Conservation (phyloP, 441 rosid species). For the Sinapis alba region DNA sequence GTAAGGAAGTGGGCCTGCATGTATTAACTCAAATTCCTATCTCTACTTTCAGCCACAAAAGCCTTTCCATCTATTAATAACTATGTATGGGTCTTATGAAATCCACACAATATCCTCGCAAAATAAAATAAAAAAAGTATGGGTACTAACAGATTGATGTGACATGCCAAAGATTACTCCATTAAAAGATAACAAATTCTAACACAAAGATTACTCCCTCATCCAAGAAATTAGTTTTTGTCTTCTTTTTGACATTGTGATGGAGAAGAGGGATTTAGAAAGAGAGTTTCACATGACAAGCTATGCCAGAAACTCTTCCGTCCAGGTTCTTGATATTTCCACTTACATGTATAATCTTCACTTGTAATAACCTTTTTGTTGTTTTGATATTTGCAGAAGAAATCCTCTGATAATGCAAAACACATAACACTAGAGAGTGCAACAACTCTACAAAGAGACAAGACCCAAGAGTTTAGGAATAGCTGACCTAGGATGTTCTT, state of each 20-base stretch:
- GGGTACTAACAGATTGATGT: slow-evolving; percentile 25
- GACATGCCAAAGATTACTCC: slow-evolving; percentile 19
- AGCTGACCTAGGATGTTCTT: slow-evolving; percentile 93
- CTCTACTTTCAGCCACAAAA: background rate
- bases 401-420: slow-evolving; percentile 69
- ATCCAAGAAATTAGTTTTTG: slow-evolving; percentile 10
- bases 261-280: slow-evolving; percentile 64
- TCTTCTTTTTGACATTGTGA: background rate
- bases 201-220: slow-evolving; percentile 27
- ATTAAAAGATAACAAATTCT: slow-evolving; percentile 22
- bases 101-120: background rate
- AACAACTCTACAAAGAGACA: slow-evolving; percentile 48
- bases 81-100: too few species aligned
- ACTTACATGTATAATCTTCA: background rate
- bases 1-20: background rate
- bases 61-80: background rate
- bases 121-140: background rate
- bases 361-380: background rate
- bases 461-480: slow-evolving; percentile 62
- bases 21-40: background rate
- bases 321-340: slow-evolving; percentile 53
- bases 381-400: slow-evolving; percentile 55
- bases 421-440: slow-evolving; percentile 59
- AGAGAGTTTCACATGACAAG: slow-evolving; percentile 80
- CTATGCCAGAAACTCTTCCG: slow-evolving; percentile 75